Percentiles rank a stretch among this genome's conserved stretches.
These are phyloP conservation scores for Pittosporum tobira DNA, from an alignment of 129 eudicot genomes.

Conservation along the genomic window DNA sequence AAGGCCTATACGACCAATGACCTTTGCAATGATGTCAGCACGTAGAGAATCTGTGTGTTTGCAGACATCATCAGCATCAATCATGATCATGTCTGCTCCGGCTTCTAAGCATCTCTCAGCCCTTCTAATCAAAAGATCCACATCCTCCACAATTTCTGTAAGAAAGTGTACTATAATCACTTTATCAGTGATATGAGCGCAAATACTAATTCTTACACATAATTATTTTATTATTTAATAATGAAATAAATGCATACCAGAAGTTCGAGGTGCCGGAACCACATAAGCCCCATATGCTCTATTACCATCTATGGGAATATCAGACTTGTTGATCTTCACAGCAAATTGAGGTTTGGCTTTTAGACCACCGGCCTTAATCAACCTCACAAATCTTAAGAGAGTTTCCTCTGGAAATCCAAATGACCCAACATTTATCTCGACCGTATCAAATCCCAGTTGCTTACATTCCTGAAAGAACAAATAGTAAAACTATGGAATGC, in stretches of 20 bases:
- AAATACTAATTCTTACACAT: neutral
- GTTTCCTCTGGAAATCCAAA: conserved; percentile 90
- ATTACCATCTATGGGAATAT: conserved; percentile 39
- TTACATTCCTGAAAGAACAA: conserved; percentile 58
- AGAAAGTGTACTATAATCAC: neutral
- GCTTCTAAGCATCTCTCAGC: conserved; percentile 98
- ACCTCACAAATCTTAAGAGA: conserved; percentile 68
- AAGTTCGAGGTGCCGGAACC: conserved; percentile 51
- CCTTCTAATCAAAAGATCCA: conserved; percentile 61
- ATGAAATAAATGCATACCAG: conserved; percentile 34
- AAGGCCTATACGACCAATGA: conserved; percentile 78
- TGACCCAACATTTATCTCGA: conserved; percentile 58
- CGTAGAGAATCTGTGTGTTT: conserved; percentile 58
- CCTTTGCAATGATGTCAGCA: conserved; percentile 72
- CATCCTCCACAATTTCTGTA: conserved; percentile 77
- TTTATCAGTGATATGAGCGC: neutral
- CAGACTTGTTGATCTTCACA: conserved; percentile 67
- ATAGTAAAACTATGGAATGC: neutral
- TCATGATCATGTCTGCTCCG: conserved; percentile 95
- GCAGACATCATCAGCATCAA: conserved; percentile 83
- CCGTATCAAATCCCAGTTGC: conserved; percentile 80
- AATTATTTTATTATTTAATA: too few relatives aligned
- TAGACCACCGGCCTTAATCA: conserved; percentile 70
- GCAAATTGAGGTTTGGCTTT: conserved; percentile 79
- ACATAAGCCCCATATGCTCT: conserved; percentile 77